Conservation (phyloP, 73 alveolate genomes). For the Vitrella brassicaformis region DNA sequence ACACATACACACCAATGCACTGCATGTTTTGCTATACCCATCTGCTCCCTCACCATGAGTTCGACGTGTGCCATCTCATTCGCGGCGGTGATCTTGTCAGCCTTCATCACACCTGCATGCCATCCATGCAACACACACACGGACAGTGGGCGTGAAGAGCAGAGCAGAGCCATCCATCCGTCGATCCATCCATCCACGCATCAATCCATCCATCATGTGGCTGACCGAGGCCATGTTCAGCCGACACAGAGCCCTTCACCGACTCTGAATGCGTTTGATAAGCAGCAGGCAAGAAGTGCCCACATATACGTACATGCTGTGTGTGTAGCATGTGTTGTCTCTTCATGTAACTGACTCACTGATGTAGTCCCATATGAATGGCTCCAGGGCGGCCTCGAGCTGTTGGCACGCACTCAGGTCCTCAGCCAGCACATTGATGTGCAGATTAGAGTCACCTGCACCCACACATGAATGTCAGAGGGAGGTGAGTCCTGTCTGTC, state of each 20-base stretch:
- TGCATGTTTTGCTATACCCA: conserved; percentile 7
- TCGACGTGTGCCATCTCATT: not conserved
- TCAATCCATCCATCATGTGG: too few species aligned
- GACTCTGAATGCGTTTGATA: not conserved
- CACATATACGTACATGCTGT: not conserved
- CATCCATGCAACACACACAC: too few species aligned
- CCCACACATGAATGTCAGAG: too few species aligned
- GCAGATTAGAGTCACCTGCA: conserved; percentile 24
- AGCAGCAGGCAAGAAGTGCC: not conserved
- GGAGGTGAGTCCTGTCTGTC: too few species aligned
- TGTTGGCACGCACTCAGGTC: not conserved
- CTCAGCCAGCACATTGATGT: not conserved
- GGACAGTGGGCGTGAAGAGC: too few species aligned
- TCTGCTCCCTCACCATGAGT: not conserved
- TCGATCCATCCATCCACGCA: too few species aligned
- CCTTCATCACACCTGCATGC: conserved; percentile 6
- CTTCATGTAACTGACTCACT: not conserved
- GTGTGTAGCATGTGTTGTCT: not conserved
- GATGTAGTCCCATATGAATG: conserved; percentile 1
- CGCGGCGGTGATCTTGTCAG: not conserved
- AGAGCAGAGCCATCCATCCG: too few species aligned
- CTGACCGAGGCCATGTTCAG: conserved; percentile 35
- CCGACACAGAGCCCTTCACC: conserved; percentile 12
- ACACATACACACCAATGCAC: not conserved
- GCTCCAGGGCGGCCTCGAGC: conserved; percentile 7